phyloP scores from a whole-genome alignment of 1,139 yeast species.

The Geotrichum aggregatum region DNA sequence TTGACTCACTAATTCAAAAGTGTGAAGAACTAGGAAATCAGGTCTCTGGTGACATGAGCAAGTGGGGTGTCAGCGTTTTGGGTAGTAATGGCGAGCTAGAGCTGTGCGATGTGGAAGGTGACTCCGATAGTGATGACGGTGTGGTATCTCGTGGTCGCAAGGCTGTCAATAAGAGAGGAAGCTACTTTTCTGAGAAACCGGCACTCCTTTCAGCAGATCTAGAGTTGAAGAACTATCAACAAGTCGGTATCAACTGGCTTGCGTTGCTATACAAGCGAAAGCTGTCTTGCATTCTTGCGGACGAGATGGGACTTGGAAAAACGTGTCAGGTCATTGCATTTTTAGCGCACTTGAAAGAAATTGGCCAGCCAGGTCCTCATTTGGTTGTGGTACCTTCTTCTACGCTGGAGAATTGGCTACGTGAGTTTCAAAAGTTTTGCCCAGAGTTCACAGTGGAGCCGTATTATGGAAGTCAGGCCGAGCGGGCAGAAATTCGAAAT shows the following conservation, averaged over 20 bases:
- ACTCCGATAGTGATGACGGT: slow-evolving; percentile 21
- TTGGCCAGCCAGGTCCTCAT: slow-evolving; percentile 62
- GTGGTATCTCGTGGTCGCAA: slow-evolving; percentile 15
- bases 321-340: slow-evolving; percentile 96
- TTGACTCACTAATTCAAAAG: slow-evolving; percentile 77
- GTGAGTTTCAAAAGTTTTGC: slow-evolving; percentile 88
- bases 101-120: slow-evolving; percentile 36
- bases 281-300: slow-evolving; percentile 90
- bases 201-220: slow-evolving; percentile 56
- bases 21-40: slow-evolving; percentile 74
- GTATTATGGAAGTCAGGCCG: slow-evolving; percentile 82
- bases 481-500: slow-evolving; percentile 78
- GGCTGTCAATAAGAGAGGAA: slow-evolving; percentile 30
- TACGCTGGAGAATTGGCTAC: slow-evolving; percentile 92
- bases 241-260: slow-evolving; percentile 94
- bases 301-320: slow-evolving; percentile 97
- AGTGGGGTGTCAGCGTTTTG: slow-evolving; percentile 79
- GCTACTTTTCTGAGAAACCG: slow-evolving; percentile 72
- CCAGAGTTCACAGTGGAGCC: slow-evolving; percentile 81
- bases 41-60: slow-evolving; percentile 66
- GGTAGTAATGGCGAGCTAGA: slow-evolving; percentile 48
- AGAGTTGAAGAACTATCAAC: slow-evolving; percentile 80
- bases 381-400: slow-evolving; percentile 88
- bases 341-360: slow-evolving; percentile 74
- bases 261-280: slow-evolving; percentile 69